Base-by-base conservation (phyloP, 2,329 filamentous ascomycete genomes). In the Aurifilum marmelostoma region DNA sequence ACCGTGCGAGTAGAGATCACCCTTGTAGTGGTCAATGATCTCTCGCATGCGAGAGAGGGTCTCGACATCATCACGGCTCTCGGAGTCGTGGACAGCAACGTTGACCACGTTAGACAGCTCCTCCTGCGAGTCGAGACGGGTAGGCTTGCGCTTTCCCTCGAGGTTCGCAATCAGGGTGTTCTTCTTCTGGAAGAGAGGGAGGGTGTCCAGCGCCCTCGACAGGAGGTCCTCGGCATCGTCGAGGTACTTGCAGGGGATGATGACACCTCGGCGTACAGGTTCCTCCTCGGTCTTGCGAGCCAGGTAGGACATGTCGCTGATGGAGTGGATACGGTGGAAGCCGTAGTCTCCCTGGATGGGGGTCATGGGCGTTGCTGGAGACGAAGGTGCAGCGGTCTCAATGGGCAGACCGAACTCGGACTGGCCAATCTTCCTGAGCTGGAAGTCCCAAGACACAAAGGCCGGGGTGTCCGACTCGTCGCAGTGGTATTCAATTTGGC, bases 271-370 rank as follows among this genome's bases (percentile, higher is more conserved):
- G 76, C 96, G 89, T 39, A 87, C 89, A 43, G 92, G 92, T 81
- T 97, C 94, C 54, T 89, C 85, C 56, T 91, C 88, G 66, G 88
- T 87, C 77, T 91, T 91, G 73, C 88, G 88, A 70, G 89, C 86
- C 71, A 97, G 83, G 80, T 97, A 97, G 21, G 93, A 93, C 91
- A 99, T 93, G 78, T 99, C 96, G 79, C 94, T 97, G 80, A 99
- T 96, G 66, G 96, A 98, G 83, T 92, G 90, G 76, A 98, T 91
- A 75, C 94, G 90, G 83, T 93, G 92, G 80, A 94, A 92, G 72
- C 82, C 80, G 73, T 84, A 84, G 69, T 89, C 87, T 71, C 85
- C 85, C 8, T 81, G 79, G 32, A 84, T 86, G 18, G 92, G 92
- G 1, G 65, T 67, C n/a, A 34, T 50, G 2, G 69, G 69, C 4